Evolutionary conservation across 306 rosid species (phyloP).

Genomic region (Luffa aegyptiaca): DNA sequence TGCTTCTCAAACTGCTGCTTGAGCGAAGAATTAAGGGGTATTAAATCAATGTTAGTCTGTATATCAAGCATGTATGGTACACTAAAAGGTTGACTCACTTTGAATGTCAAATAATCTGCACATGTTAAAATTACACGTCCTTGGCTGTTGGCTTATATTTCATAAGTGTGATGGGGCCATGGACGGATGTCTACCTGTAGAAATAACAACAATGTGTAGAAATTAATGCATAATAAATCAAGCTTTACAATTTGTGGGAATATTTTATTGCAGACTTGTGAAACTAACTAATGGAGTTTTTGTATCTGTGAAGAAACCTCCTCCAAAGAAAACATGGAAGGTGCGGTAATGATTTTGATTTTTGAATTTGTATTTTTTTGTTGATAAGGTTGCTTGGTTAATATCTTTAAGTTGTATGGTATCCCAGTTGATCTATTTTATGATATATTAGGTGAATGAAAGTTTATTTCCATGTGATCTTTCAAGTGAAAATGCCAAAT

Average conservation of each 20-base stretch:
- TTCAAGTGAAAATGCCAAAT: constrained; percentile 47
- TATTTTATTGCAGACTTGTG: constrained; percentile 65
- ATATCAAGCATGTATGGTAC: background rate
- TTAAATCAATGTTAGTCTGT: background rate
- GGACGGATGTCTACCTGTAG: background rate
- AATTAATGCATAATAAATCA: constrained; percentile 13
- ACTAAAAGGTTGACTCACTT: background rate
- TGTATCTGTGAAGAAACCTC: constrained; percentile 84
- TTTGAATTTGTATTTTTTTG: constrained; percentile 10
- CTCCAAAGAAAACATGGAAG: constrained; percentile 79
- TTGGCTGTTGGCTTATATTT: background rate
- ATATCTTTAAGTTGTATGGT: background rate
- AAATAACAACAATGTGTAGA: background rate
- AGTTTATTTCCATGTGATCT: constrained; percentile 78
- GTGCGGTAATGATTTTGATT: constrained; percentile 24
- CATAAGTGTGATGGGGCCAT: background rate
- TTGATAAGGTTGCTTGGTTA: background rate
- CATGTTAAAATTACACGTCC: background rate
- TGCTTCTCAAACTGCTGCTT: background rate
- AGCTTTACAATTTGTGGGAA: constrained; percentile 14
- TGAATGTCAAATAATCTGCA: background rate
- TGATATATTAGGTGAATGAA: constrained; percentile 61
- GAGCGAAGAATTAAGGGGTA: background rate
- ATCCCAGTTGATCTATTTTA: background rate
- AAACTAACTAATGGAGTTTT: constrained; percentile 63